Base-by-base conservation (phyloP, 345 rosid genomes). In the Garcia nutans region DNA sequence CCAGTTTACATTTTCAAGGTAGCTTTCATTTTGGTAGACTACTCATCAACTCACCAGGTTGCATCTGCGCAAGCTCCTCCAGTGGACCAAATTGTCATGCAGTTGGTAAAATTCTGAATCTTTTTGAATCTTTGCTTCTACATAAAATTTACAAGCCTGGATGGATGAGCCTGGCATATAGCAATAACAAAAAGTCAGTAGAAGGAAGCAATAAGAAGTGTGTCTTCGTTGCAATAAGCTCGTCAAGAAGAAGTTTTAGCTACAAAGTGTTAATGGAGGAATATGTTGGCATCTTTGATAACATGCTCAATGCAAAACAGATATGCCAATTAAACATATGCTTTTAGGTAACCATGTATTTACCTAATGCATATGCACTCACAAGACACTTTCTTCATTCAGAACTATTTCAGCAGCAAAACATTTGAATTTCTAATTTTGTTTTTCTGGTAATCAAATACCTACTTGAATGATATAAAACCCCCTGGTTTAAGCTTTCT, bases 51-150 rank as follows among this genome's bases (percentile, higher is more conserved):
- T 71, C 70, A 64, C 74, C 69, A 63, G 5, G 61, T 73, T 64
- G 78, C 84, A 78, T 78, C 83, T 44, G 31, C 28, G 44, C 79
- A 70, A n/a, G 82, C 83, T 74, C 77, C 78, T 76, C 73, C 72
- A 67, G 50, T n/a, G 66, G 11, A 58, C 44, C 73, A 24, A n/a
- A 61, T 42, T 61, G 22, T 60, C 77, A 5, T 63, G 74, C 60
- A 61, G 10, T 60, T 37, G 26, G 59, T 44, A 24, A 49, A 10
- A 31, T 31, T 23, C 56, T 17, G 52, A n/a, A 37, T 54, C 59
- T 59, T 45, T 22, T 61, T 22, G 10, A 24, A 56, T 64, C 65
- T 71, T 54, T 41, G 73, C 47, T 65, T 77, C 79, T 71, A 74
- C 75, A 69, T 37, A 28, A 74, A 55, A 75, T 74, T 76, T 76